Evolutionary conservation across 768 basidiomycete genomes (phyloP).

Genomic region (Suillus clintonianus): DNA sequence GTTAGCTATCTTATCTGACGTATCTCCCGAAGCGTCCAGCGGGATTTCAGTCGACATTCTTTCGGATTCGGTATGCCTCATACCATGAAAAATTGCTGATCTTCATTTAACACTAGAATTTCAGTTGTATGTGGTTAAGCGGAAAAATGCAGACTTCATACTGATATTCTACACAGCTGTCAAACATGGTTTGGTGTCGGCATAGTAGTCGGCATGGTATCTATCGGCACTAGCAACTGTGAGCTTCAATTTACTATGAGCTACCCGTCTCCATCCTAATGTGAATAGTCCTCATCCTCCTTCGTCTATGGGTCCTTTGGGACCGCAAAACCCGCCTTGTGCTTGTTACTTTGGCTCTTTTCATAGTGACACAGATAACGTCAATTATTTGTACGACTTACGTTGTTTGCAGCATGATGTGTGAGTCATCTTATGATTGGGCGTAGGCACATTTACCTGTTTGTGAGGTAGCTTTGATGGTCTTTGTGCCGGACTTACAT

Average conservation of each 20-base stretch:
- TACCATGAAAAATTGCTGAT: neutral
- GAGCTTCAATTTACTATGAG: constrained; percentile 4
- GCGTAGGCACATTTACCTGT: neutral
- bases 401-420: constrained; percentile 25
- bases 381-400: constrained; percentile 24
- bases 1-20: neutral
- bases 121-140: neutral
- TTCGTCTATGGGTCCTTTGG: constrained; percentile 43
- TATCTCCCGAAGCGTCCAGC: constrained; percentile 21
- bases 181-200: constrained; percentile 19
- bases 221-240: constrained; percentile 39
- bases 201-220: constrained; percentile 36
- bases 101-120: neutral
- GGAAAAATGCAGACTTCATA: neutral
- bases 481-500: constrained; percentile 12
- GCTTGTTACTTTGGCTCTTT: constrained; percentile 29
- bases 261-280: neutral
- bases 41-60: constrained; percentile 11
- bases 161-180: constrained; percentile 21
- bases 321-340: constrained; percentile 28
- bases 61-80: constrained; percentile 11
- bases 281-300: constrained; percentile 36
- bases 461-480: constrained; percentile 16
- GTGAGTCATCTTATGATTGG: constrained; percentile 19
- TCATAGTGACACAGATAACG: constrained; percentile 29